Conservation (phyloP, 2,329 filamentous ascomycete species). For the Fusarium sublunatum region DNA sequence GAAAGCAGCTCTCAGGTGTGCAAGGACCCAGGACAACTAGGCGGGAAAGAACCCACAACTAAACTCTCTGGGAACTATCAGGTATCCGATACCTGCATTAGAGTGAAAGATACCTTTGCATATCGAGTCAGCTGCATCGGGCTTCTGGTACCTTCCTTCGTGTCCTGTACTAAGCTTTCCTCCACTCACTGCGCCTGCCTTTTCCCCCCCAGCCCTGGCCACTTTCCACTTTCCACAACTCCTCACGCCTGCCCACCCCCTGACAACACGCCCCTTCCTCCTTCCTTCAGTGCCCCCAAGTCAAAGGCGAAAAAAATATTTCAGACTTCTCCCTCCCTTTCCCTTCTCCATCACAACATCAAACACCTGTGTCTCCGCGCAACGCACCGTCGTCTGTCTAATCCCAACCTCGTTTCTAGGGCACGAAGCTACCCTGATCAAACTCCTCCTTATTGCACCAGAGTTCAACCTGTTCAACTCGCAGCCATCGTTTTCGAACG, state of each 20-base stretch:
- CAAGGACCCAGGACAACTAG: slow-evolving; percentile 28
- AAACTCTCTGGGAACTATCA: slow-evolving; percentile 28
- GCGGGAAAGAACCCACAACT: slow-evolving; percentile 34
- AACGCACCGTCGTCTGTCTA: slow-evolving; percentile 61
- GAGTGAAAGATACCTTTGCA: slow-evolving; percentile 16
- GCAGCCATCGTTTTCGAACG: slow-evolving; percentile 59
- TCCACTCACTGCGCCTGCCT: slow-evolving; percentile 38
- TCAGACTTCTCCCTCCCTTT: slow-evolving; percentile 51
- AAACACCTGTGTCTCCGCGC: slow-evolving; percentile 60
- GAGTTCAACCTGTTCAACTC: slow-evolving; percentile 67
- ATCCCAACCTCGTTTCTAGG: slow-evolving; percentile 71
- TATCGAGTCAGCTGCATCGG: slow-evolving; percentile 3
- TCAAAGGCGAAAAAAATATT: slow-evolving; percentile 55
- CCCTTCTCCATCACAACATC: slow-evolving; percentile 57
- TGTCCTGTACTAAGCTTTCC: slow-evolving; percentile 33
- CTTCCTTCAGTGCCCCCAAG: slow-evolving; percentile 41
- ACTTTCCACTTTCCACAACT: slow-evolving; percentile 46
- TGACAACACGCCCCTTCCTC: slow-evolving; percentile 43
- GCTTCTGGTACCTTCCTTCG: slow-evolving; percentile 34
- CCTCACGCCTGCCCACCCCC: slow-evolving; percentile 41
- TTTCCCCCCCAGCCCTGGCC: slow-evolving; percentile 44
- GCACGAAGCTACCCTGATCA: slow-evolving; percentile 87
- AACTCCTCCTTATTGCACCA: slow-evolving; percentile 71
- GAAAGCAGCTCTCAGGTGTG: slow-evolving; percentile 25
- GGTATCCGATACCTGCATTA: slow-evolving; percentile 27